Evolutionary conservation across 805 yeast species (phyloP), one percentile per base, ranked within the genome.

Genomic region (Saturnispora hagleri): DNA sequence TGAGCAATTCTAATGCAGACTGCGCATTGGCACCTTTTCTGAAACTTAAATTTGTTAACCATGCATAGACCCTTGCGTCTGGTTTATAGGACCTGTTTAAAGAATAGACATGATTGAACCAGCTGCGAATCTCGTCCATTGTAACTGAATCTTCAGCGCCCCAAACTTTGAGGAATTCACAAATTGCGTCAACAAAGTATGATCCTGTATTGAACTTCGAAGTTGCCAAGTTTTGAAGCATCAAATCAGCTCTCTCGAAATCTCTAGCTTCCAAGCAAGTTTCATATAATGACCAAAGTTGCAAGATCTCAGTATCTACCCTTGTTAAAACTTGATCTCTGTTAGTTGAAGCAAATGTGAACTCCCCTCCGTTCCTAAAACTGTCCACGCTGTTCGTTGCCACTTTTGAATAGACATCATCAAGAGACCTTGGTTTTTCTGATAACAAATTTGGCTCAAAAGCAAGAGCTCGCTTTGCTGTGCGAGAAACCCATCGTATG

Each of bases 251-350:
- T 60, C 96, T 73, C 22, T 74, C 77, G 58, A 75, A 77, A 61
- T 86, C 84, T 50, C 75, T 75, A 34, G 85, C 76, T 43, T 80
- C 78, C 33, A 89, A 62, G 57, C 90, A 83, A 0, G 93, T 91
- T 59, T 89, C 96, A 41, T 88, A 72, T 35, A 89, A 67, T 3
- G 90, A 78, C 81, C 90, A 89, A 6, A 63, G 55, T 51, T 64
- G 66, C 31, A 60, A 46, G 17, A 58, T 54, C 8, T 58, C 56
- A 2, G 60, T 53, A 9, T 62, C 61, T 17, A 60, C 57, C 13
- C 65, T 60, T 4, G 67, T 63, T 36, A 63, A 51, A 43, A 64
- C 60, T 12, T 59, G 58, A 52, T 65, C 69, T n/a, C 54, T 47
- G 4, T 60, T 47, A 4, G 65, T 54, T n/a, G 67, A 59, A 33